Conservation (phyloP, 192 early-diverging fungal genomes). For the Coemansia sp. region DNA sequence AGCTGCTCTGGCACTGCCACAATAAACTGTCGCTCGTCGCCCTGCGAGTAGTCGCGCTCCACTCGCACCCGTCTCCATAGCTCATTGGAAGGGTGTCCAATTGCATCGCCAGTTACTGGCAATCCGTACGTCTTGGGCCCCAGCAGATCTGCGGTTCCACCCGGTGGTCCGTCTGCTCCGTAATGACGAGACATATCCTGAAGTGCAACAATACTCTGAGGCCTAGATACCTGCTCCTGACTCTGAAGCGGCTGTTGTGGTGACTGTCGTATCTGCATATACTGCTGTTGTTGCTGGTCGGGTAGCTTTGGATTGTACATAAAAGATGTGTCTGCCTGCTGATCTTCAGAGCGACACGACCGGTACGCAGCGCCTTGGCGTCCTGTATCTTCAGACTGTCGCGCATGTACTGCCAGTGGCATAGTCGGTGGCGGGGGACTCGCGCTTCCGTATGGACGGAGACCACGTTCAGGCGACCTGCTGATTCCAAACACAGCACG, state of each 20-base stretch:
- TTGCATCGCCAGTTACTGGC: slow-evolving; percentile 13
- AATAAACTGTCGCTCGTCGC: slow-evolving; percentile 38
- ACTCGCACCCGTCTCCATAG: slow-evolving; percentile 44
- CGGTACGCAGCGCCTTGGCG: slow-evolving; percentile 3
- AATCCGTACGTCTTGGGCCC: slow-evolving; percentile 34
- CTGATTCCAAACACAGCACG: slow-evolving; percentile 30
- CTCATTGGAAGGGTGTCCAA: slow-evolving; percentile 1
- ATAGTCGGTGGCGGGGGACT: slow-evolving; percentile 22
- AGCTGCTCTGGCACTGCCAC: slow-evolving; percentile 46
- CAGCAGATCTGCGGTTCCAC: slow-evolving; percentile 7
- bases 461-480: slow-evolving; percentile 20
- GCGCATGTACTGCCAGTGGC: slow-evolving; percentile 22
- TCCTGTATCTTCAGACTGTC: slow-evolving; percentile 9
- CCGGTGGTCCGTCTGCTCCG: neutral
- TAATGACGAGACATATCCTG: neutral
- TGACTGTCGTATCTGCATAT: neutral
- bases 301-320: neutral
- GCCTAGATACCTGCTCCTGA: slow-evolving; percentile 3
- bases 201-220: slow-evolving; percentile 36
- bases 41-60: slow-evolving; percentile 56
- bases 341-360: slow-evolving; percentile 5
- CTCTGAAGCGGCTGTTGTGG: neutral
- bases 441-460: slow-evolving; percentile 22
- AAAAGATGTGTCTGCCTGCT: neutral
- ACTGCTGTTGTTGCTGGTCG: too few relatives aligned